Conservation (phyloP, 202 grass and related monocot species). For the Bolboschoenoplectus hybrid region DNA sequence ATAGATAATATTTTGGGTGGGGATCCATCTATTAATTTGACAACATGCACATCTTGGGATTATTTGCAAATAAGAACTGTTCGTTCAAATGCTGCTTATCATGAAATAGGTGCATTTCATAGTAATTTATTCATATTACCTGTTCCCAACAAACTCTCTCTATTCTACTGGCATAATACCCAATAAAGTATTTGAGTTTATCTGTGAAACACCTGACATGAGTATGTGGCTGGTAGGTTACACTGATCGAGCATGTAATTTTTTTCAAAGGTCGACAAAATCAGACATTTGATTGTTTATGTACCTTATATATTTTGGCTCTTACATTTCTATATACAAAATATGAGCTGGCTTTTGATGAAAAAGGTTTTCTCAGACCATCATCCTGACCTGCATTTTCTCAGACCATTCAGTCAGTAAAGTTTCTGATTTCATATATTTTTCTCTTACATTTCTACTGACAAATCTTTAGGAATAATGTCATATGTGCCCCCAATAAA, state of each 20-base stretch:
- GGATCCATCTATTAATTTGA: no score
- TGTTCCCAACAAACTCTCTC: not conserved
- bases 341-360: not conserved
- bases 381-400: constrained; percentile 93
- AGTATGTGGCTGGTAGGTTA: not conserved
- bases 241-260: not conserved
- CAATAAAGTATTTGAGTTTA: not conserved
- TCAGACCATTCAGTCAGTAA: constrained; percentile 78
- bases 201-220: not conserved
- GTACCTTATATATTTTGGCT: constrained; percentile 10
- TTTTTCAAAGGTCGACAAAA: not conserved
- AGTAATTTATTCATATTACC: not conserved
- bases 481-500: not conserved
- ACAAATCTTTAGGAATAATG: constrained; percentile 7
- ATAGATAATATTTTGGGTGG: no score
- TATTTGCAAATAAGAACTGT: not conserved
- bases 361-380: constrained; percentile 57
- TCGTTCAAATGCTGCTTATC: not conserved
- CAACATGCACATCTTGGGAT: not conserved
- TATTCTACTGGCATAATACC: not conserved
- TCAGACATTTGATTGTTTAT: not conserved
- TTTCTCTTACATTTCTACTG: constrained; percentile 34
- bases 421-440: constrained; percentile 37
- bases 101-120: no score
- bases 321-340: constrained; percentile 33